Evolutionary conservation across 2,329 filamentous ascomycete genomes (phyloP), one percentile per base, ranked within the genome.

Genomic region (Ceratocystis eucalypticola): DNA sequence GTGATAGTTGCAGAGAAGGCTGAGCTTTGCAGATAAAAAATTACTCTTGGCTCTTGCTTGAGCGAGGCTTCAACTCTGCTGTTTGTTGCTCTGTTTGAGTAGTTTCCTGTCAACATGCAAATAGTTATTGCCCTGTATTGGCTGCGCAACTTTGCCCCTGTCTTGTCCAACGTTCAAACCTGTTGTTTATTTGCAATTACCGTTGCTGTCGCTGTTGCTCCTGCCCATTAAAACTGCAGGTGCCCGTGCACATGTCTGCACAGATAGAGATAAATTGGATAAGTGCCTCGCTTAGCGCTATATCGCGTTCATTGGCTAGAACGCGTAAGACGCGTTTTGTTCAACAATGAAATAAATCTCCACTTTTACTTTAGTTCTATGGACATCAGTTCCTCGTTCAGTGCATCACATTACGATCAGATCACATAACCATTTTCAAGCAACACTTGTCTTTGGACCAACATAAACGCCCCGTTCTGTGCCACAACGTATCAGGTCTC

Each of bases 221-320:
- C 33, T 59, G 28, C 55, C 55, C 48, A 53, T 53, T 53, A 28
- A 22, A 22, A 30, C 50, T 59, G 15, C 55, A 17, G 28, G 30
- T n/a, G 28, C 28, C 28, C 48, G 22, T 53, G 48, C 48, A 28
- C 48, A 28, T 10, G 48, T 25, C 22, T 67, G 30, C 62, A 50
- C 62, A 61, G 46, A 67, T 61, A 67, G 55, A 46, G 66, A 64
- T 67, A 64, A 55, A 67, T 30, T 67, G 53, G 28, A 37, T 48
- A 53, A 12, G n/a, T 41, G 48, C 33, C 50, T 44, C 28, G 28
- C 55, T 37, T 59, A 1, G 55, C 28, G n/a, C 3, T 2, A 22
- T n/a, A 1, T 46, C 44, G 62, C 62, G 62, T 64, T 64, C 20
- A 64, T 64, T 53, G 45, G 44, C 45, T 25, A 28, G 28, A 64